Evolutionary conservation across 2,329 filamentous ascomycete species (phyloP).

Genomic region (Acarospora socialis): DNA sequence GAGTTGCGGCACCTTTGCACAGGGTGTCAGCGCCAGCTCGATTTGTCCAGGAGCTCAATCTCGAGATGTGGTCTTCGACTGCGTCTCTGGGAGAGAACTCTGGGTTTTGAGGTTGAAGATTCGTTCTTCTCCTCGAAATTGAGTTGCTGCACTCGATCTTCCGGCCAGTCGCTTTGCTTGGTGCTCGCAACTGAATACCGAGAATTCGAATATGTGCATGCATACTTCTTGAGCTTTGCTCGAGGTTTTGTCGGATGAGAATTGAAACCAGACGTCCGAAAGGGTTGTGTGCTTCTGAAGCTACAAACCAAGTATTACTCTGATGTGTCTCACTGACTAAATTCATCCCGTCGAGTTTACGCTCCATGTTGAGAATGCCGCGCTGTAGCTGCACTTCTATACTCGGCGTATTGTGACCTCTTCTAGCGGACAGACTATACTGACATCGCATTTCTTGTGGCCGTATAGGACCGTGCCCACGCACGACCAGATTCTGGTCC

Average conservation of each 20-base stretch:
- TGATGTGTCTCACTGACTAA: constrained; percentile 56
- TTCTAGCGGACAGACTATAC: constrained; percentile 62
- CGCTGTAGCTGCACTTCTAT: constrained; percentile 84
- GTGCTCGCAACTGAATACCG: constrained; percentile 18
- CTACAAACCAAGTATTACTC: constrained; percentile 3
- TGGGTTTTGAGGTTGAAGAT: constrained; percentile 68
- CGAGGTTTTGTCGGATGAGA: constrained; percentile 70
- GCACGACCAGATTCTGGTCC: constrained; percentile 89
- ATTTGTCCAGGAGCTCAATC: constrained; percentile 54
- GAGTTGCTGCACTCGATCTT: constrained; percentile 44
- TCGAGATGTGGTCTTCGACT: constrained; percentile 17
- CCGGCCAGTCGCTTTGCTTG: constrained; percentile 10
- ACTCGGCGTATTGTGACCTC: constrained; percentile 62
- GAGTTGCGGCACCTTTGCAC: constrained; percentile 33
- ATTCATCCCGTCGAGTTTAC: constrained; percentile 67
- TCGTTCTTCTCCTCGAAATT: constrained; percentile 58
- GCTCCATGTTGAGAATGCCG: constrained; percentile 75
- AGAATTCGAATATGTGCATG: constrained; percentile 29
- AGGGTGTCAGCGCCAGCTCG: constrained; percentile 54
- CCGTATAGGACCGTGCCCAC: constrained; percentile 70
- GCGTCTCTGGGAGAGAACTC: constrained; percentile 18
- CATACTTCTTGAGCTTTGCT: constrained; percentile 37
- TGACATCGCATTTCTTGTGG: constrained; percentile 31
- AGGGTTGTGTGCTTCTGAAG: not conserved
- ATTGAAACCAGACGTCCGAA: constrained; percentile 17